These are phyloP conservation scores for Ilyonectria sp. DNA, from an alignment of 2,329 filamentous ascomycete genomes.

Conservation along the genomic window DNA sequence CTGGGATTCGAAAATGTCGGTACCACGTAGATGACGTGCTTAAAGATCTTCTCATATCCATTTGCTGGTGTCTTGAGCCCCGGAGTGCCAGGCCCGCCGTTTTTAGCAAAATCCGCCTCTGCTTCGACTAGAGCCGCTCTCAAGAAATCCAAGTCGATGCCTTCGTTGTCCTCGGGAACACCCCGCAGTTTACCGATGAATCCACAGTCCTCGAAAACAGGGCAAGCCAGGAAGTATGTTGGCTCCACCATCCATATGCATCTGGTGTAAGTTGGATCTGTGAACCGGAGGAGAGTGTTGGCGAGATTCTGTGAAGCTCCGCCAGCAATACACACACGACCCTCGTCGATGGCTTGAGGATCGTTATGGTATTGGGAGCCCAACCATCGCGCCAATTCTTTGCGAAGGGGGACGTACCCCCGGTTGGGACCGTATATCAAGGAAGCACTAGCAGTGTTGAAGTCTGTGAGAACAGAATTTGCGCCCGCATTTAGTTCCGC, in stretches of 20 bases:
- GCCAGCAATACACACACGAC: constrained; percentile 8
- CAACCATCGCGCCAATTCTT: constrained; percentile 9
- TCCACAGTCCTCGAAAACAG: constrained; percentile 74
- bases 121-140: neutral
- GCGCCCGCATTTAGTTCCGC: neutral
- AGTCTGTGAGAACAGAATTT: neutral
- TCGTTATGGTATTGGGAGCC: constrained; percentile 2
- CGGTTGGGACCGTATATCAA: constrained; percentile 15
- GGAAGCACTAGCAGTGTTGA: neutral
- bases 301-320: constrained; percentile 12
- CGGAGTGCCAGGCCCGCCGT: neutral
- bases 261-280: constrained; percentile 73
- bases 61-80: constrained; percentile 3
- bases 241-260: constrained; percentile 75
- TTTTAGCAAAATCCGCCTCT: neutral
- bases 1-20: constrained; percentile 81
- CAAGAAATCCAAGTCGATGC: constrained; percentile 37
- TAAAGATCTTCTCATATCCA: constrained; percentile 69
- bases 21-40: constrained; percentile 77
- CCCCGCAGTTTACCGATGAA: constrained; percentile 69
- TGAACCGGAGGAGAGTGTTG: constrained; percentile 55
- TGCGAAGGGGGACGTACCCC: constrained; percentile 1
- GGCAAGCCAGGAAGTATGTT: constrained; percentile 74
- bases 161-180: constrained; percentile 69
- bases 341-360: constrained; percentile 3